Evolutionary conservation across 2,329 filamentous ascomycete genomes (phyloP).

Genomic region (Aspergillus sp.): DNA sequence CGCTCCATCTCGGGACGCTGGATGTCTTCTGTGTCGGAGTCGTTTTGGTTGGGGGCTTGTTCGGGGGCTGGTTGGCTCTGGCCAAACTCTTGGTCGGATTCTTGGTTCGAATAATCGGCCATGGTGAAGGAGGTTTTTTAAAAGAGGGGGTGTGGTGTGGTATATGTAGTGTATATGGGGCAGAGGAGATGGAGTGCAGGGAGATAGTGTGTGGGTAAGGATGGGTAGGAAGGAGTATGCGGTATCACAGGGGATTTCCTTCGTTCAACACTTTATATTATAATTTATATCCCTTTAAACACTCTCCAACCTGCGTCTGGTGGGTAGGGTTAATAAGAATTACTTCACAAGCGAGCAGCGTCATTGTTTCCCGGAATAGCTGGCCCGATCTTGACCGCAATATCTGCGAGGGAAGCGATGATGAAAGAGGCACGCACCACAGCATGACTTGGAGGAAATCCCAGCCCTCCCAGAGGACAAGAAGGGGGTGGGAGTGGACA

Average conservation of each 20-base stretch:
- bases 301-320: not conserved
- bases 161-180: not conserved
- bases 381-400: too few relatives aligned
- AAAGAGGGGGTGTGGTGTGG: conserved; percentile 6
- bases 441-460: too few relatives aligned
- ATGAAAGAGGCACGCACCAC: conserved; percentile 2
- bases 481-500: not conserved
- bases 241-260: too few relatives aligned
- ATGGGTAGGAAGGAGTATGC: too few relatives aligned
- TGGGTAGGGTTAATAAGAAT: not conserved
- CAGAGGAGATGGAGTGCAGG: not conserved
- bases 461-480: not conserved
- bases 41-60: conserved; percentile 39
- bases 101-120: conserved; percentile 14
- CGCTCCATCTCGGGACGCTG: conserved; percentile 53
- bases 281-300: not conserved
- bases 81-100: conserved; percentile 34
- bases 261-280: not conserved
- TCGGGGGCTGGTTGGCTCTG: conserved; percentile 33
- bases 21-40: conserved; percentile 54
- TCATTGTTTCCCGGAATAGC: conserved; percentile 2
- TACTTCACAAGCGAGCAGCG: not conserved
- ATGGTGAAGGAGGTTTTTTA: conserved; percentile 11
- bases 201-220: too few relatives aligned
- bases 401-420: not conserved